Evolutionary conservation across 805 yeast species (phyloP).

Genomic region (Saccharomyces paradoxus): DNA sequence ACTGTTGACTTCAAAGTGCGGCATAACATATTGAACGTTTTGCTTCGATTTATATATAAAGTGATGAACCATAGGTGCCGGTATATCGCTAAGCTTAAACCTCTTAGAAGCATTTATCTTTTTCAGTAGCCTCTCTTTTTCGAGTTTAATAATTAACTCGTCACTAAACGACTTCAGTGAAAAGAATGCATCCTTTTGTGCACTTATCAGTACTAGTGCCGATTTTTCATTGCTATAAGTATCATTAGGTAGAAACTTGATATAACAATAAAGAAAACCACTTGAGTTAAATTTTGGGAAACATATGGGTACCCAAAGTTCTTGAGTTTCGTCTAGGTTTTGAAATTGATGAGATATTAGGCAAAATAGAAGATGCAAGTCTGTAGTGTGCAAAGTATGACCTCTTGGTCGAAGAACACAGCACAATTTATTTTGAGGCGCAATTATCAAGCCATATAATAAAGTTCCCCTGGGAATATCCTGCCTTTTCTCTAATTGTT

Average conservation of each 20-base stretch:
- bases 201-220: conserved; percentile 39
- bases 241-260: conserved; percentile 43
- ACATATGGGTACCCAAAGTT: conserved; percentile 90
- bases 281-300: conserved; percentile 81
- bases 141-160: conserved; percentile 39
- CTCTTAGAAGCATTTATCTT: conserved; percentile 34
- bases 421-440: conserved; percentile 54
- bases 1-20: conserved; percentile 16
- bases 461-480: conserved; percentile 41
- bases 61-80: conserved; percentile 58
- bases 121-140: conserved; percentile 30
- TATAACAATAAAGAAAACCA: conserved; percentile 81
- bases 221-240: conserved; percentile 18
- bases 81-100: conserved; percentile 42
- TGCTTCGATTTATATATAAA: conserved; percentile 69
- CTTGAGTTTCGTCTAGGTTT: conserved; percentile 40
- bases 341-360: conserved; percentile 47
- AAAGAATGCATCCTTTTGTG: conserved; percentile 69
- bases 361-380: conserved; percentile 64
- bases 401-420: conserved; percentile 66
- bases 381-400: conserved; percentile 76
- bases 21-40: conserved; percentile 43
- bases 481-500: conserved; percentile 16
- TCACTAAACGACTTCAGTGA: conserved; percentile 58
- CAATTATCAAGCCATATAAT: conserved; percentile 67